Conservation (phyloP, 257 asterid genomes). For the Linaria vulgaris region DNA sequence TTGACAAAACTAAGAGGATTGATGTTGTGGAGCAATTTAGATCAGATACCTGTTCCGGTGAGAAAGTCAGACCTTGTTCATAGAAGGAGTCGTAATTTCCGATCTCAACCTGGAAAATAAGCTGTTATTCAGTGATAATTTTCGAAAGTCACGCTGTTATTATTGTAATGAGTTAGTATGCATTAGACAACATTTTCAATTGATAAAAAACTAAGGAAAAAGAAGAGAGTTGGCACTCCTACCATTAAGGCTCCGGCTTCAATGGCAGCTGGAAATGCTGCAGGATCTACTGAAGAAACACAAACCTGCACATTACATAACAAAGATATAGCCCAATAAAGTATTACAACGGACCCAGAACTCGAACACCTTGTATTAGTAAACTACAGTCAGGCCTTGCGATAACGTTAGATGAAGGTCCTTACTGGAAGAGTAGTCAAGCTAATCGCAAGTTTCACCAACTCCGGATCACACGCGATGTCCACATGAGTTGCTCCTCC, state of each 20-base stretch:
- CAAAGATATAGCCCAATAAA: background rate
- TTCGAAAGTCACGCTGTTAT: background rate
- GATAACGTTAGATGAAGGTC: background rate
- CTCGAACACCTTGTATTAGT: no score
- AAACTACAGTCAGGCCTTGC: no score
- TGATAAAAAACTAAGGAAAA: background rate
- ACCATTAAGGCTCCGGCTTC: conserved; percentile 97
- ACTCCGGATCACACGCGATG: conserved; percentile 82
- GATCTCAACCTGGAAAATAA: conserved; percentile 65
- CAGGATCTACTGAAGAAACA: conserved; percentile 86
- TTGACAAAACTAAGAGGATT: conserved; percentile 2
- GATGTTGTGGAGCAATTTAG: background rate
- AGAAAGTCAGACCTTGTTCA: conserved; percentile 68
- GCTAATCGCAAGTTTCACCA: conserved; percentile 76
- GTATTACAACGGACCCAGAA: background rate
- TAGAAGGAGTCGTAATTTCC: conserved; percentile 91
- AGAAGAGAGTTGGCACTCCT: conserved; percentile 8
- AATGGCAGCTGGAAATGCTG: conserved; percentile 76
- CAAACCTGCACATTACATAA: conserved; percentile 54
- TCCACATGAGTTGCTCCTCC: conserved; percentile 97
- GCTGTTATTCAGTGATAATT: background rate
- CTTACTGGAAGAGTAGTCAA: conserved; percentile 80
- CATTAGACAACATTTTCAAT: background rate
- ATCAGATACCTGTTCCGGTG: conserved; percentile 68
- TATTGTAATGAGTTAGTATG: background rate